Evolutionary conservation across 2,329 filamentous ascomycete species (phyloP), one percentile per base, ranked within the genome.

Genomic region (Ascochyta pisi): DNA sequence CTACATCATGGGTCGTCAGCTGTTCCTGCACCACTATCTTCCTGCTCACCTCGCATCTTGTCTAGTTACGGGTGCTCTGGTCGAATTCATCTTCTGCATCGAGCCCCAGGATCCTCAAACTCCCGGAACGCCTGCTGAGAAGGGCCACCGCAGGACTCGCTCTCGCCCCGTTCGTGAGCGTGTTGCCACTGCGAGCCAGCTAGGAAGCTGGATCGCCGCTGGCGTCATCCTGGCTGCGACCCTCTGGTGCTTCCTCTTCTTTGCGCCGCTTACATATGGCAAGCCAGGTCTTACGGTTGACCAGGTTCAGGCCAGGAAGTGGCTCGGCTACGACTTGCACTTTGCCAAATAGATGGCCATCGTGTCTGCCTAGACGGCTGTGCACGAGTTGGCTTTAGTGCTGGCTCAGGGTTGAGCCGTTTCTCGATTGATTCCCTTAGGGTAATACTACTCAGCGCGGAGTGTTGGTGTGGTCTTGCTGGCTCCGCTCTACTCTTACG

Each of bases 21-120:
- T 97, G 63, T 99, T 99, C 87, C 79, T 99, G 66, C 95, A 99
- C 77, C 95, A 99, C 78, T 99, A 99, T 74, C 86, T 99, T 3
- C 95, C 95, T 0, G 92, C 95, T 1, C 95, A 99, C 73, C 83
- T 99, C 10, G 94, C 95, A 1, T 96, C 92, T 6, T 87, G 87
- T 26, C 84, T 99, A 34, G 93, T 99, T 22, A 90, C 95, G 0
- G 95, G 95, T 44, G 91, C 93, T 22, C 83, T 99, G 19, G 81
- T 99, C 19, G 95, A 99, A 76, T 99, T 99, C 76, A 87, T 99
- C 73, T 98, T 98, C 82, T 96, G 91, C 75, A 85, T 92, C 50
- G 92, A 97, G 70, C 89, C 92, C 0, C 67, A 82, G 12, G 83
- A 88, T 40, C 83, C 85, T 57, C 45, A 50, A 27, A 53, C 48